A percentile compares a stretch with the other conserved stretches of the same genome.
Evolutionary conservation across 345 rosid species (phyloP).

Genomic region (Euclidium syriacum): DNA sequence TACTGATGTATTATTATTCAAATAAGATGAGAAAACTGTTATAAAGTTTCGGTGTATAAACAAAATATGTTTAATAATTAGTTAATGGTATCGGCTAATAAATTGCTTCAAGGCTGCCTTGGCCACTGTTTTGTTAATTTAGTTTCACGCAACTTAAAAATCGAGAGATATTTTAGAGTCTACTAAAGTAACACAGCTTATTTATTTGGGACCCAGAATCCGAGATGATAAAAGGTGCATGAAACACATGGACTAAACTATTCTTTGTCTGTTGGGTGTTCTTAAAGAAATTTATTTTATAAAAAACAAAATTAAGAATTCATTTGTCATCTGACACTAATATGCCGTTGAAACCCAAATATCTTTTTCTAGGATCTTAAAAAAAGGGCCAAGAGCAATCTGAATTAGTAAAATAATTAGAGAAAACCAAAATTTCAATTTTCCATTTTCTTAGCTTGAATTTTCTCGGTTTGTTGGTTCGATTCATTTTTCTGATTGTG

Average conservation of each 20-base stretch:
- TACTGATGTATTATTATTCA: too few species aligned
- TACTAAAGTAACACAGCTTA: neutral
- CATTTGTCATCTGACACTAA: neutral
- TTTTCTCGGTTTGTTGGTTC: neutral
- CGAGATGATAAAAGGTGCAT: neutral
- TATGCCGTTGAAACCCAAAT: neutral
- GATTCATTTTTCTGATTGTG: neutral
- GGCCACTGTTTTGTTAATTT: neutral
- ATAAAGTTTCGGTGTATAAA: too few species aligned
- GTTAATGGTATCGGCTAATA: too few species aligned
- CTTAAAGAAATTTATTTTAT: neutral
- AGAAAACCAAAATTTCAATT: too few species aligned
- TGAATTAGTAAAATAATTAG: neutral
- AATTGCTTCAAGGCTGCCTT: conserved; percentile 1
- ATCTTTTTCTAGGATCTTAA: too few species aligned
- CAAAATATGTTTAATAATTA: too few species aligned
- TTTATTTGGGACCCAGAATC: conserved; percentile 12
- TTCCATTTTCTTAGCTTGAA: neutral
- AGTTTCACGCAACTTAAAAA: neutral
- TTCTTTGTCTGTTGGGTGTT: conserved; percentile 2
- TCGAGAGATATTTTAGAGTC: neutral
- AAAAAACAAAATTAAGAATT: neutral
- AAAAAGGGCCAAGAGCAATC: too few species aligned
- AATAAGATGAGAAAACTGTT: too few species aligned
- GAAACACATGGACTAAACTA: conserved; percentile 17